Percentiles rank a stretch among this genome's conserved stretches.
Conservation (phyloP, 179 eudicot species). For the Spergularia azorica region DNA sequence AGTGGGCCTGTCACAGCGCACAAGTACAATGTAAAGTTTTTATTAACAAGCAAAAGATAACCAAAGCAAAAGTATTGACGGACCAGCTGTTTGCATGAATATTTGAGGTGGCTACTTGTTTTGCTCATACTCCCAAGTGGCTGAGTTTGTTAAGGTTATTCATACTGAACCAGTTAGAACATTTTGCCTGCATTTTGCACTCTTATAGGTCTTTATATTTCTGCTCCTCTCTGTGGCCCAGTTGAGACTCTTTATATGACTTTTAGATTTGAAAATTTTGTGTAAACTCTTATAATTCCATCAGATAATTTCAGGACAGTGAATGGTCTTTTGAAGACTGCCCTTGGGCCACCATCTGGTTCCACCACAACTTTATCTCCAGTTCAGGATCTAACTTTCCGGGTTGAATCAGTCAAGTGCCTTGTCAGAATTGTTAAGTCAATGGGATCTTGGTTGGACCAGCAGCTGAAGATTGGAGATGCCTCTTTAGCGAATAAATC, state of each 20-base stretch:
- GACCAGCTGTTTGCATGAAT: neutral
- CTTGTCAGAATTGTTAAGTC: constrained; percentile 82
- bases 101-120: neutral
- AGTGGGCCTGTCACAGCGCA: neutral
- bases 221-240: constrained; percentile 5
- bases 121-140: neutral
- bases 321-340: constrained; percentile 96
- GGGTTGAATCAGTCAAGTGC: constrained; percentile 92
- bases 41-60: constrained; percentile 1
- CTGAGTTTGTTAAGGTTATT: neutral
- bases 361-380: constrained; percentile 86
- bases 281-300: constrained; percentile 77
- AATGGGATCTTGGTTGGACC: constrained; percentile 98
- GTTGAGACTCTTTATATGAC: neutral
- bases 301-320: constrained; percentile 99
- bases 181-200: neutral
- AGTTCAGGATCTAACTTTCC: constrained; percentile 85
- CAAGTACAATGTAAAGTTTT: neutral
- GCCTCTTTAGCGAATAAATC: constrained; percentile 43
- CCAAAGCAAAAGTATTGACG: neutral
- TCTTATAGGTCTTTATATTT: neutral
- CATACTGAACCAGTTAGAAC: neutral
- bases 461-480: constrained; percentile 75
- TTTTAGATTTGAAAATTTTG: constrained; percentile 37
- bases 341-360: constrained; percentile 96